Evolutionary conservation across 2,329 filamentous ascomycete genomes (phyloP), one percentile per base, ranked within the genome.

Genomic region (Ceratocystis destructans): DNA sequence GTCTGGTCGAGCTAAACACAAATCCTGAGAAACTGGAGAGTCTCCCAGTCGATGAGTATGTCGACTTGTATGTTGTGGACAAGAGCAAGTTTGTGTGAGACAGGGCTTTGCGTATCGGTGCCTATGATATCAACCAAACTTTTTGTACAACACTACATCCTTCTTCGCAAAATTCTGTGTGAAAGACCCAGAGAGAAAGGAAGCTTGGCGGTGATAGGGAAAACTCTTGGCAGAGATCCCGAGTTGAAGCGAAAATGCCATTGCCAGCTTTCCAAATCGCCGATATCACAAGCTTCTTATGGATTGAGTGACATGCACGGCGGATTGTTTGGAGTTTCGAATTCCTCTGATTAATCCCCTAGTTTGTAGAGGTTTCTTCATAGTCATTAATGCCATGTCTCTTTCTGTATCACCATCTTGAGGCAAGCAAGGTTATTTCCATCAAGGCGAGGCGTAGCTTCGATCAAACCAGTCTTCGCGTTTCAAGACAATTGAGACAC

Each of bases 41-140:
- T 72, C 88, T 89, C 80, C 82, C 90, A 65, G 87, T 97, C 44
- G 93, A 99, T 77, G 85, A 94, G 79, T 97, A 96, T 74, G 89
- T 99, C 71, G 91, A 97, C 76, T 76, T 96, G 75, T 96, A 86
- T 72, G 78, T 79, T 66, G 80, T 81, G 71, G 80, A 85, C 78
- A 79, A 85, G 71, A 86, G 67, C 55, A 62, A 64, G 33, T 68
- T 68, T 48, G 33, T 68, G 48, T 68, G 64, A 59, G 62, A 17
- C 5, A n/a, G 8, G 8, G 17, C 10, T 44, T 59, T 22, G 1
- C 25, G 41, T 10, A 62, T 1, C 22, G 28, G 6, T 31, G 20
- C 12, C 7, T 28, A 7, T 46, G 41, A 45, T n/a, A 45, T 22
- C n/a, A 28, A 17, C 22, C 15, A 15, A 45, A 17, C 8, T 55